These are phyloP conservation scores for Galerina marginata DNA, from an alignment of 768 basidiomycete genomes.

Conservation along the genomic window DNA sequence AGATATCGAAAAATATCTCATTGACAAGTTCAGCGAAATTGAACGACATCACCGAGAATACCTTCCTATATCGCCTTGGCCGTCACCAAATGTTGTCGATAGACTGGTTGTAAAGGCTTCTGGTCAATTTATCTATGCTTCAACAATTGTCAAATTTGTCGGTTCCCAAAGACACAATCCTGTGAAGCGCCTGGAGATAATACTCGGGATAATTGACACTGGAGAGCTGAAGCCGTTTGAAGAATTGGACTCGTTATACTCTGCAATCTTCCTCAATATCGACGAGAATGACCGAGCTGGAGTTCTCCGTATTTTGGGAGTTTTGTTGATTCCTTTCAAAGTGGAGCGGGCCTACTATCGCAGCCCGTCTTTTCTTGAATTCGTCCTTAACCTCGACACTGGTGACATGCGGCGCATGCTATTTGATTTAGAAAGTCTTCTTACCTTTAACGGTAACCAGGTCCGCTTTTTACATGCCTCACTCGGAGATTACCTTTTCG, in stretches of 20 bases:
- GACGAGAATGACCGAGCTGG: neutral
- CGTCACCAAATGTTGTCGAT: neutral
- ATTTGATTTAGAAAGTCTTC: neutral
- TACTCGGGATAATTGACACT: neutral
- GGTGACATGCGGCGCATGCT: neutral
- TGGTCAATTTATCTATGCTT: neutral
- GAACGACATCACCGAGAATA: too few relatives aligned
- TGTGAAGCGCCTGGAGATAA: neutral
- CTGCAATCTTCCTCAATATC: neutral
- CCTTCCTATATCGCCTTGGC: too few relatives aligned
- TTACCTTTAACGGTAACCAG: neutral
- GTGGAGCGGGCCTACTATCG: too few relatives aligned
- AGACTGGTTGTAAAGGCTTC: neutral
- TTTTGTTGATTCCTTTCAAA: too few relatives aligned
- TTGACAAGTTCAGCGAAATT: neutral
- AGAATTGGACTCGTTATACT: neutral
- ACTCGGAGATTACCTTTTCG: constrained; percentile 1
- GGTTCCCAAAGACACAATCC: neutral
- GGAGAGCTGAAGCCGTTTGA: neutral
- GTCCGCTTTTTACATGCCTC: neutral
- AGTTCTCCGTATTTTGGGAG: too few relatives aligned
- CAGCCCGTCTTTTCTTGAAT: neutral
- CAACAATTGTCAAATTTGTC: neutral
- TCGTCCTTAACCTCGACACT: neutral
- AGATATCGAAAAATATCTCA: neutral